Evolutionary conservation across 768 basidiomycete genomes (phyloP), one percentile per base, ranked within the genome.

Genomic region (Tulasnella sp.): DNA sequence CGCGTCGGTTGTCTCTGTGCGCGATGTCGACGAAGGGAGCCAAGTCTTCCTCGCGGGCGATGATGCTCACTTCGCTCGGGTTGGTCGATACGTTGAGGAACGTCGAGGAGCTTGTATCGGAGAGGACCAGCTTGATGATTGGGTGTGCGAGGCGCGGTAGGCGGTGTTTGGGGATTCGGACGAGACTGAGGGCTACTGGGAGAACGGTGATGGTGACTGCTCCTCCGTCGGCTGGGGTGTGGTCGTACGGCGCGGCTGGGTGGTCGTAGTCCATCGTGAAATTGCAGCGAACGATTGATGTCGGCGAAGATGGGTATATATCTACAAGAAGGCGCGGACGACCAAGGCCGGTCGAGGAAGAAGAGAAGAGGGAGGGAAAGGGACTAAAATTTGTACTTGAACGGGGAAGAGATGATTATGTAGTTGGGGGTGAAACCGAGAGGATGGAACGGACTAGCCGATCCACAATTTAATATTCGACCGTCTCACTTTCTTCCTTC

Each of bases 11-110:
- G 91, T 90, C 75, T 89, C 87, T 14, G 81, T 77, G 17, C 89
- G 83, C 72, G 82, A 90, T 80, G 78, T 85, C 86, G 79, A 67
- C 47, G 64, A 37, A 74, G 22, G 67, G 35, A 0, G 37, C 40
- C 19, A 77, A n/a, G 69, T 35, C 0, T 62, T 70, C 12, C 62
- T 66, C 52, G 75, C 75, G 52, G 36, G 75, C 75, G 47, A 77
- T 76, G 40, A 78, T 64, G 62, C 72, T 74, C n/a, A 93, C 88
- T 79, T 92, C 91, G 75, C 91, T 85, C 75, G 90, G 86, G 78
- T 93, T 93, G 81, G 85, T 89, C 68, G 89, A 90, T 72, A 91
- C 83, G 76, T 88, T 90, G 77, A 91, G 83, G 78, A 91, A 91
- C 6, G 84, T 83, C 17, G 89, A 87, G 73, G 81, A 82, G 2